Evolutionary conservation across 768 basidiomycete genomes (phyloP), one percentile per base, ranked within the genome.

Genomic region (Collybia nuda): DNA sequence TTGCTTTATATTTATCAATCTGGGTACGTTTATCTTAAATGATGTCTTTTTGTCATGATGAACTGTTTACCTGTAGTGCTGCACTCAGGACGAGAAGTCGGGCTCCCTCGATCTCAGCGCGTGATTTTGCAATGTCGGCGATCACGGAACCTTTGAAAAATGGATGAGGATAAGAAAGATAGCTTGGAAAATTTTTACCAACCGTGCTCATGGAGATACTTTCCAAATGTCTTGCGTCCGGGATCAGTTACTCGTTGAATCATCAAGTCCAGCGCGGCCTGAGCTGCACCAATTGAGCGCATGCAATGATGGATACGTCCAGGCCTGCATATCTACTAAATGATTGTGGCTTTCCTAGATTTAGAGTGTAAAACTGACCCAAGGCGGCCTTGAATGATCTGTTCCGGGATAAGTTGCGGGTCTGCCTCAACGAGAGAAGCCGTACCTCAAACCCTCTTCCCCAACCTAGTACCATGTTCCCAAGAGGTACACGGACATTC

Each of bases 261-360:
- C 83, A 98, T 85, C 44, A 90, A 70, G 61, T 97, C 92, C 50
- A 98, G 72, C 2, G 96, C 88, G 19, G 81, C 77, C 53, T 87
- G 83, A 1, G 97, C 97, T 18, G 80, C 80, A 18, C 97, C 97
- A 51, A 99, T 91, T 6, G 92, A 90, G 35, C 97, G 85, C 97
- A 99, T 99, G 76, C 96, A 97, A 64, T 95, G 92, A 62, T 96
- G 94, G 59, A 96, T 90, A 48, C 94, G 87, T n/a, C 94, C 94
- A 44, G 94, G 94, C 37, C 92, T 93, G 54, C 36, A 56, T 42
- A 40, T 18, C 23, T 54, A 11, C 1, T 44, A 21, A 17, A 7
- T 36, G 2, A 24, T 18, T 18, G 21, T 28, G 8, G 37, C 38
- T 38, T 17, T 1, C 37, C 29, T 23, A 11, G 18, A 2, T 47